Evolutionary conservation across 2,329 filamentous ascomycete species (phyloP).

Genomic region (Cytospora leucostoma): DNA sequence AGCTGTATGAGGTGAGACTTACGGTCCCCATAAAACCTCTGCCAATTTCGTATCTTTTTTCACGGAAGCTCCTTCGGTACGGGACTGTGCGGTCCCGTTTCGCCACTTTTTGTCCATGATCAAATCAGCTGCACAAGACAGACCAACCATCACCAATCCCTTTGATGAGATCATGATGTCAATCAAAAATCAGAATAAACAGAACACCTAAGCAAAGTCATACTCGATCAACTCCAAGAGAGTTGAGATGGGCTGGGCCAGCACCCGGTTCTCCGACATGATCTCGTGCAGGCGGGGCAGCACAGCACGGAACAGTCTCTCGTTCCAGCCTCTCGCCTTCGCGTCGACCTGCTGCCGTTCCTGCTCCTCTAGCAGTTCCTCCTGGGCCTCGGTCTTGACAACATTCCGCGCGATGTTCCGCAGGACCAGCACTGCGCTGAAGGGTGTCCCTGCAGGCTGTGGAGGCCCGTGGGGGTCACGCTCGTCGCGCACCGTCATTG

Average conservation of each 20-base stretch:
- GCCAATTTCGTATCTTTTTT: not conserved
- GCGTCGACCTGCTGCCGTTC: conserved; percentile 49
- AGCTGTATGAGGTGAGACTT: not conserved
- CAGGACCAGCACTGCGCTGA: conserved; percentile 75
- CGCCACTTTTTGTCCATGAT: not conserved
- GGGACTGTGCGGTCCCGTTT: not conserved
- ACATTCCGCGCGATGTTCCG: conserved; percentile 75
- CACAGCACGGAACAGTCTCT: conserved; percentile 66
- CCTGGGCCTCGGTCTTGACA: conserved; percentile 61
- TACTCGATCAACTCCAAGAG: conserved; percentile 38
- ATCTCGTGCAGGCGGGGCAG: conserved; percentile 67
- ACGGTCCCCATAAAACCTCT: not conserved
- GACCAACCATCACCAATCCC: not conserved
- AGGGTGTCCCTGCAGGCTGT: conserved; percentile 75
- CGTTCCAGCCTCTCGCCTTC: conserved; percentile 58
- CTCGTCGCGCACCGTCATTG: conserved; percentile 57
- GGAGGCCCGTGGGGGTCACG: conserved; percentile 57
- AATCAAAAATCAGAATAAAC: not conserved
- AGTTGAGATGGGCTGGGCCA: conserved; percentile 45
- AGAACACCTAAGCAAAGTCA: conserved; percentile 22
- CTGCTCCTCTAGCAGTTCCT: conserved; percentile 53
- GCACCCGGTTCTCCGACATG: conserved; percentile 66
- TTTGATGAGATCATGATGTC: not conserved
- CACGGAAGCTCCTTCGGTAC: not conserved
- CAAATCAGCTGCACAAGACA: not conserved